Evolutionary conservation across 2,329 filamentous ascomycete species (phyloP).

Genomic region (Elsinoe fawcettii): DNA sequence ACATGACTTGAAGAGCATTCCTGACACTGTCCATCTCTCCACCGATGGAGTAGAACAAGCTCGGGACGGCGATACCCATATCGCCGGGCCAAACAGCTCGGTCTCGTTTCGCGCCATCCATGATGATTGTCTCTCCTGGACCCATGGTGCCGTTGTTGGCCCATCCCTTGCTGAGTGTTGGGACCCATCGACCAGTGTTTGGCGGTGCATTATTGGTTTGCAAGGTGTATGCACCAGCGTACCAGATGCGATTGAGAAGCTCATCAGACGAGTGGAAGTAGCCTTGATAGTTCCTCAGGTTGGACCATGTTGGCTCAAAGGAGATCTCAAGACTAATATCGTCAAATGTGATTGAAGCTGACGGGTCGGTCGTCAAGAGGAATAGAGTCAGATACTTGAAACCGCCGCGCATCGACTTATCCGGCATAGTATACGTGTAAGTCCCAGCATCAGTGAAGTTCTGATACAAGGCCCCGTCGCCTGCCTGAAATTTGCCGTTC

Average conservation of each 20-base stretch:
- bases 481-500: slow-evolving; percentile 31
- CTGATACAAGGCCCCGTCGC: slow-evolving; percentile 41
- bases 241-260: slow-evolving; percentile 51
- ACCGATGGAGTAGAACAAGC: slow-evolving; percentile 36
- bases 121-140: slow-evolving; percentile 29
- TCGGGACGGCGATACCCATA: slow-evolving; percentile 44
- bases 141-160: slow-evolving; percentile 31
- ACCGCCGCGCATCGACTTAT: slow-evolving; percentile 41
- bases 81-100: slow-evolving; percentile 40
- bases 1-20: slow-evolving; percentile 42
- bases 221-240: slow-evolving; percentile 40
- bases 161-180: slow-evolving; percentile 24
- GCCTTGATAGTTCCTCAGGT: slow-evolving; percentile 33
- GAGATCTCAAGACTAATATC: slow-evolving; percentile 38
- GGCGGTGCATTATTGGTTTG: slow-evolving; percentile 32
- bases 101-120: slow-evolving; percentile 36
- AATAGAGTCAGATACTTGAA: slow-evolving; percentile 48
- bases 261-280: slow-evolving; percentile 34
- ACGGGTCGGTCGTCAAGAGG: slow-evolving; percentile 29
- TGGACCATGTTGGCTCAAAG: slow-evolving; percentile 45
- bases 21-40: slow-evolving; percentile 39
- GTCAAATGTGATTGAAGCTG: slow-evolving; percentile 32
- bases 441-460: slow-evolving; percentile 31
- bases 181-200: slow-evolving; percentile 28
- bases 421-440: slow-evolving; percentile 38